Evolutionary conservation across 805 yeast genomes (phyloP).

Genomic region (Yamadazyma kitorensis): DNA sequence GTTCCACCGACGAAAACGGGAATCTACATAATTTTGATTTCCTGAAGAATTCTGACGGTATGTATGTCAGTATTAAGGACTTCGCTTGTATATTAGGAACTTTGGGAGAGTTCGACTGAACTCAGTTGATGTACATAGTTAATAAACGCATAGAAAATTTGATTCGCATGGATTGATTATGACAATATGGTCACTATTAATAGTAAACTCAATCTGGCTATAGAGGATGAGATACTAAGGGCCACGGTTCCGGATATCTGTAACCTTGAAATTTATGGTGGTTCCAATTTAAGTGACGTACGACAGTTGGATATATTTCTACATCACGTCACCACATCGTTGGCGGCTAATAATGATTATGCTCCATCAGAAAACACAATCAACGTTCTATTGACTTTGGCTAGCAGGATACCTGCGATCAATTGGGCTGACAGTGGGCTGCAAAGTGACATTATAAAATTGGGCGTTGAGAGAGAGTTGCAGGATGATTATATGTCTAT

Average conservation of each 20-base stretch:
- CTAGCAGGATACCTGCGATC: constrained; percentile 23
- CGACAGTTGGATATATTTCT: constrained; percentile 10
- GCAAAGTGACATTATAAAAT: neutral
- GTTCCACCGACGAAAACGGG: constrained; percentile 26
- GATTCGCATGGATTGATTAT: no score
- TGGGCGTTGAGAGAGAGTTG: constrained; percentile 2
- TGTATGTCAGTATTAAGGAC: constrained; percentile 33
- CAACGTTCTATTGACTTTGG: constrained; percentile 28
- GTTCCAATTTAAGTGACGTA: constrained; percentile 3
- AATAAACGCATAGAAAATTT: no score
- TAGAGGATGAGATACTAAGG: constrained; percentile 5
- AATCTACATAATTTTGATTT: constrained; percentile 27
- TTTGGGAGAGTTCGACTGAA: constrained; percentile 34
- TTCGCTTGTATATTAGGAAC: constrained; percentile 42
- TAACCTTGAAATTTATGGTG: constrained; percentile 5
- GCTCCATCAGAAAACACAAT: constrained; percentile 3
- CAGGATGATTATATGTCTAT: constrained; percentile 6
- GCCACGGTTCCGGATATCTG: constrained; percentile 3
- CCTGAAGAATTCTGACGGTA: constrained; percentile 21
- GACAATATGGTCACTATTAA: constrained; percentile 3
- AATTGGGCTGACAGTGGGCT: constrained; percentile 19
- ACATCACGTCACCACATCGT: constrained; percentile 2
- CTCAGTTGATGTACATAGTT: no score
- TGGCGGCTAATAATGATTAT: neutral
- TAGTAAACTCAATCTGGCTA: neutral